phyloP scores from a whole-genome alignment of 441 rosid genomes.

The Adansonia rubrostipa region DNA sequence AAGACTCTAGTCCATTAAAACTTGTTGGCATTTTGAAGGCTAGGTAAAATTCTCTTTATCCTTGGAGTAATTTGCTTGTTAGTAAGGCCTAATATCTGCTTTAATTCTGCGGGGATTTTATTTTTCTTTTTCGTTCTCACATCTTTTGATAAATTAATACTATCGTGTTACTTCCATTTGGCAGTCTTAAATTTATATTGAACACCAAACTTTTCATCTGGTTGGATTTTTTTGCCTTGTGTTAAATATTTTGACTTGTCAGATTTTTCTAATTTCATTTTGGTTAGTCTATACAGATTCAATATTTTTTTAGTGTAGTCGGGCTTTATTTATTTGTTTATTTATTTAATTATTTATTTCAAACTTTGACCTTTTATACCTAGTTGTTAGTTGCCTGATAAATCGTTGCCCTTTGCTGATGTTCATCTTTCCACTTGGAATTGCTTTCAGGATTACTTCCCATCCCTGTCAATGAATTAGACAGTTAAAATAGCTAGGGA shows the following conservation, averaged over 20 bases:
- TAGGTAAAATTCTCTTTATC: neutral
- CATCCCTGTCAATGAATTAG: conserved; percentile 72
- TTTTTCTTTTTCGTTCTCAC: neutral
- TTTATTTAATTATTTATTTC: neutral
- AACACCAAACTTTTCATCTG: too few relatives aligned
- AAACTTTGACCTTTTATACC: neutral
- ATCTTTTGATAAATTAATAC: too few relatives aligned
- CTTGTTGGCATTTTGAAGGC: neutral
- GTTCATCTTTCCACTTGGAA: neutral
- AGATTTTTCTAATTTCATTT: too few relatives aligned
- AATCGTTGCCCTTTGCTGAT: neutral
- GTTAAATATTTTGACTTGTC: too few relatives aligned
- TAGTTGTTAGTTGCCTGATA: conserved; percentile 14
- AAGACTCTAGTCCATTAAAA: neutral
- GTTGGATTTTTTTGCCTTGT: too few relatives aligned
- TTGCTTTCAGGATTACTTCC: conserved; percentile 64
- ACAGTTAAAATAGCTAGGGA: conserved; percentile 67
- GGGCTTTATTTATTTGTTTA: neutral
- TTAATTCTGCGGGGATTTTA: neutral
- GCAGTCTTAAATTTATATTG: too few relatives aligned
- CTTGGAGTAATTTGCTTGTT: neutral
- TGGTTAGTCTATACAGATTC: too few relatives aligned
- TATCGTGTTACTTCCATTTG: too few relatives aligned
- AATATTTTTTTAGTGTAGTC: too few relatives aligned
- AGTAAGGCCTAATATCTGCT: neutral